Conservation (phyloP, 2,329 filamentous ascomycete species). For the Arthrobotrys musiformis region DNA sequence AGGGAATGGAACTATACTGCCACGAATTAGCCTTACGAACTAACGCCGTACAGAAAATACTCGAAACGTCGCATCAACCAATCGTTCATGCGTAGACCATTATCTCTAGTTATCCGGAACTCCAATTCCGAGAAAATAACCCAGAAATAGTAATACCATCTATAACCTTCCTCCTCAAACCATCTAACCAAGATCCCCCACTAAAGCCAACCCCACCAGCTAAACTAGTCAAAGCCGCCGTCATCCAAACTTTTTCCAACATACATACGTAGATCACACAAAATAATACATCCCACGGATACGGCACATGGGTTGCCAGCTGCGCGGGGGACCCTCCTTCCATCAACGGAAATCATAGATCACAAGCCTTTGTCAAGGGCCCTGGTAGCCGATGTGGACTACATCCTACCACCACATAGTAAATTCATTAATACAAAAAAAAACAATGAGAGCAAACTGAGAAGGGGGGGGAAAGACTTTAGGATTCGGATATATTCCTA, state of each 20-base stretch:
- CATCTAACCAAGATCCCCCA: background rate
- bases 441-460: no score
- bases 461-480: no score
- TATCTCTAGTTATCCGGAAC: background rate
- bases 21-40: no score
- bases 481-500: no score
- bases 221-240: background rate
- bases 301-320: background rate
- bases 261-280: background rate
- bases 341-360: background rate
- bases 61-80: slow-evolving; percentile 14
- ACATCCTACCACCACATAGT: no score
- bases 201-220: background rate
- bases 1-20: no score
- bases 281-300: background rate
- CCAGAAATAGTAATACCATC: background rate
- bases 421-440: background rate
- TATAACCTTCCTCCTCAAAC: background rate
- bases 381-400: background rate
- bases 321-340: background rate
- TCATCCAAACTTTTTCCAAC: background rate
- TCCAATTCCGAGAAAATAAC: background rate
- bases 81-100: background rate
- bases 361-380: background rate
- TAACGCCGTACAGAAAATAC: no score